Conservation (phyloP, 768 basidiomycete genomes). For the Russula foetens region DNA sequence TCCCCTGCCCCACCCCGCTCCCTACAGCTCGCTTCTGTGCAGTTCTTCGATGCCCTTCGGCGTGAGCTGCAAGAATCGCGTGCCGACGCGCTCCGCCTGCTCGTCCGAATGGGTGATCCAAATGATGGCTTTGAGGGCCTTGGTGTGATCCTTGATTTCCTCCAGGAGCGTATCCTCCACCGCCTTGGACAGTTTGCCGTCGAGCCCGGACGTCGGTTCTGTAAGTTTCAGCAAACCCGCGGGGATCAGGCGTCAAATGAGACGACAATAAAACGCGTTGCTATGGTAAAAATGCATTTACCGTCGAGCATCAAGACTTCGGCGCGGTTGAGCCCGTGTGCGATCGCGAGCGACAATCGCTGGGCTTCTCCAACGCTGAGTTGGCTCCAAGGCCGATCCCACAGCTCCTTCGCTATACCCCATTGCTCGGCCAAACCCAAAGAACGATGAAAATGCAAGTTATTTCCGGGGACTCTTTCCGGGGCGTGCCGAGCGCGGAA, state of each 20-base stretch:
- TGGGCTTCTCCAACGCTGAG: conserved; percentile 86
- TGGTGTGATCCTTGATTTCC: conserved; percentile 40
- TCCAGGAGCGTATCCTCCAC: conserved; percentile 58
- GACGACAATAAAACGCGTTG: neutral
- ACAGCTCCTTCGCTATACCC: conserved; percentile 60
- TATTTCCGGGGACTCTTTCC: conserved; percentile 22
- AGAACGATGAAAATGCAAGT: conserved; percentile 22
- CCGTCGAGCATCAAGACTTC: conserved; percentile 79
- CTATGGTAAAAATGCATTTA: conserved; percentile 22
- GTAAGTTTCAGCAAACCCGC: neutral
- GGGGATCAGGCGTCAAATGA: no score
- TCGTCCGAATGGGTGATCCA: conserved; percentile 89
- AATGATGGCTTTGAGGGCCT: conserved; percentile 58
- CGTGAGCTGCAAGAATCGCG: conserved; percentile 45
- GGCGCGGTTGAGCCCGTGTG: conserved; percentile 62
- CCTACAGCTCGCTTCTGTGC: conserved; percentile 13
- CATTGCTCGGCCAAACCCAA: conserved; percentile 52
- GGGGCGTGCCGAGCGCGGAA: conserved; percentile 38
- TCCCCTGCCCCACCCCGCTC: neutral
- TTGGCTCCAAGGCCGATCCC: conserved; percentile 72
- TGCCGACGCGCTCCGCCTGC: conserved; percentile 69
- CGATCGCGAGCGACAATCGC: conserved; percentile 70
- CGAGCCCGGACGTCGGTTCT: conserved; percentile 91
- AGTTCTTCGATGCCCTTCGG: conserved; percentile 21
- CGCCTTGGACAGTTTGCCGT: conserved; percentile 50